Percentiles rank a stretch among this genome's conserved stretches.
Conservation (phyloP, 129 eudicot genomes). For the Helichrysum umbraculigerum region DNA sequence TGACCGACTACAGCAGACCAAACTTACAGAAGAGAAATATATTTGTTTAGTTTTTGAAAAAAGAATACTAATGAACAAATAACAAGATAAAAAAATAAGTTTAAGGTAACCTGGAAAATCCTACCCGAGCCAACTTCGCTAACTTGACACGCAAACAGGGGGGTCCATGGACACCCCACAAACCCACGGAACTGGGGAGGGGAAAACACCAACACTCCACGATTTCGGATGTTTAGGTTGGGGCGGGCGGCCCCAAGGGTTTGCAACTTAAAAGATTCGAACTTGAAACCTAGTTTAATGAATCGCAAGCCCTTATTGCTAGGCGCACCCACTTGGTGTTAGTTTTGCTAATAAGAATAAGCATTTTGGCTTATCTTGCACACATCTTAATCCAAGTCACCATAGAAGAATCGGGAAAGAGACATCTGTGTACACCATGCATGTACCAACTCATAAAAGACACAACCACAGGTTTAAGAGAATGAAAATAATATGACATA, state of each 20-base stretch:
- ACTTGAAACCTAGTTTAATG: neutral
- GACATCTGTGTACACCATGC: slow-evolving; percentile 4
- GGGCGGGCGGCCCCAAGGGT: neutral
- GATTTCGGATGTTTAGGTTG: neutral
- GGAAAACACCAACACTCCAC: neutral
- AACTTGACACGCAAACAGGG: neutral
- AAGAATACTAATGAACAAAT: no score
- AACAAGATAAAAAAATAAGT: no score
- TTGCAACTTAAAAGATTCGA: neutral
- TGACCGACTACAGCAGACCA: neutral
- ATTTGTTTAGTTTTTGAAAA: neutral
- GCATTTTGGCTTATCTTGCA: slow-evolving; percentile 20
- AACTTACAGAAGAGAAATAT: neutral
- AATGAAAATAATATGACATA: neutral
- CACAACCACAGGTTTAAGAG: slow-evolving; percentile 20
- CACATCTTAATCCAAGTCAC: neutral
- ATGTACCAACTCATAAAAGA: slow-evolving; percentile 17
- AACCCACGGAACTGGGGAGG: neutral
- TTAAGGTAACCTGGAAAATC: no score
- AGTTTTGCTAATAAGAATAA: slow-evolving; percentile 3
- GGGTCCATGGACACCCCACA: neutral
- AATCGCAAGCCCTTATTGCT: neutral
- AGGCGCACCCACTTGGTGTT: neutral
- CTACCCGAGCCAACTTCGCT: neutral
- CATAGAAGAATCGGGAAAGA: slow-evolving; percentile 12